Percentiles rank a stretch among this genome's conserved stretches.
phyloP scores from a whole-genome alignment of 495 filamentous ascomycete species.

The Talaromyces liani region DNA sequence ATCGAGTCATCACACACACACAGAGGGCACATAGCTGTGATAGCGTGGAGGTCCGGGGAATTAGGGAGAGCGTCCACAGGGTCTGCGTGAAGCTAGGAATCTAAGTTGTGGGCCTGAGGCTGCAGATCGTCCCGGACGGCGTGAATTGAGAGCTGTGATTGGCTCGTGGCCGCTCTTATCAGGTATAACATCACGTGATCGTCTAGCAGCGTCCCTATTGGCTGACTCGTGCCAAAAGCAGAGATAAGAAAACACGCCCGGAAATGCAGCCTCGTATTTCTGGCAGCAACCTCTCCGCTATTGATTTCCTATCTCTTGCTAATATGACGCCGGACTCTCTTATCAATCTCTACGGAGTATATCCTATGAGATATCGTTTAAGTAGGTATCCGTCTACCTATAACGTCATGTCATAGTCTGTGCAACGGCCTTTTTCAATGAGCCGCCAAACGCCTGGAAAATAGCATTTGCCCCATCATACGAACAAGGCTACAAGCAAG shows the following conservation, averaged over 20 bases:
- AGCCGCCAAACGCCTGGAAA: neutral
- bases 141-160: neutral
- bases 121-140: neutral
- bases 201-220: neutral
- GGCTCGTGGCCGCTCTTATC: neutral
- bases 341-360: neutral
- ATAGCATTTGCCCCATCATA: neutral
- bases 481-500: no score
- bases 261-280: neutral
- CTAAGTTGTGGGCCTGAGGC: neutral
- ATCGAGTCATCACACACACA: neutral
- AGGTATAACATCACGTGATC: neutral
- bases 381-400: no score
- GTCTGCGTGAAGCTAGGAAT: neutral
- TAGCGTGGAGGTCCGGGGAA: constrained; percentile 1
- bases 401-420: neutral
- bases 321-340: neutral
- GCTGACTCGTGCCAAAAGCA: neutral
- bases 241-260: neutral
- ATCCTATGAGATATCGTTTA: neutral
- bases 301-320: neutral
- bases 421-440: neutral
- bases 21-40: neutral
- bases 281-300: neutral
- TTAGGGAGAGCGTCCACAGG: neutral